phyloP scores from a whole-genome alignment of 140 eudicot species.

The Stevia rebaudiana region DNA sequence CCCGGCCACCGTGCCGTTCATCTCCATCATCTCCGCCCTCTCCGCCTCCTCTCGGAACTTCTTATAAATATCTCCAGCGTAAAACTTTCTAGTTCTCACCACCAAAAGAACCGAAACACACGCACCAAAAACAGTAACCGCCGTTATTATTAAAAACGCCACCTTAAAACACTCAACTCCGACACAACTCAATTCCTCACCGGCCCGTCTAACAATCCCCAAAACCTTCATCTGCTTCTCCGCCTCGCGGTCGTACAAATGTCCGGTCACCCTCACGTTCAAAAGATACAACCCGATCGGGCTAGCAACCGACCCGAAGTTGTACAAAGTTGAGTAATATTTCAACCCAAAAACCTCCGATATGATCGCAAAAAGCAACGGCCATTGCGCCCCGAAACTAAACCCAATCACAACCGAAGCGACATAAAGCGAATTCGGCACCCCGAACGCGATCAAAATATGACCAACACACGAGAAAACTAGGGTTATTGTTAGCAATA shows the following conservation, averaged over 20 bases:
- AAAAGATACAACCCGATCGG: slow-evolving; percentile 56
- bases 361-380: slow-evolving; percentile 62
- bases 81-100: slow-evolving; percentile 56
- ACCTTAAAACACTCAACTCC: slow-evolving; percentile 52
- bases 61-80: slow-evolving; percentile 58
- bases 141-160: slow-evolving; percentile 54
- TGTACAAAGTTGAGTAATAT: slow-evolving; percentile 65
- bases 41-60: slow-evolving; percentile 47
- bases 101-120: slow-evolving; percentile 51
- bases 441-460: slow-evolving; percentile 49
- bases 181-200: slow-evolving; percentile 44
- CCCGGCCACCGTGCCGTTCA: slow-evolving; percentile 34
- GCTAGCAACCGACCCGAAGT: slow-evolving; percentile 67
- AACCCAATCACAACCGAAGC: slow-evolving; percentile 67
- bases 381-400: slow-evolving; percentile 76
- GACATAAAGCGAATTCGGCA: slow-evolving; percentile 45
- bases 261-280: slow-evolving; percentile 56
- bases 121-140: slow-evolving; percentile 46
- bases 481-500: slow-evolving; percentile 47
- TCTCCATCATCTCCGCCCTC: slow-evolving; percentile 40
- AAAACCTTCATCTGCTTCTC: slow-evolving; percentile 39
- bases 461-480: slow-evolving; percentile 54
- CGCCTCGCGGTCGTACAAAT: slow-evolving; percentile 59
- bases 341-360: slow-evolving; percentile 70
- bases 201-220: slow-evolving; percentile 34